Base-by-base conservation (phyloP, 2,329 filamentous ascomycete species). In the Fusarium sarcochroum region DNA sequence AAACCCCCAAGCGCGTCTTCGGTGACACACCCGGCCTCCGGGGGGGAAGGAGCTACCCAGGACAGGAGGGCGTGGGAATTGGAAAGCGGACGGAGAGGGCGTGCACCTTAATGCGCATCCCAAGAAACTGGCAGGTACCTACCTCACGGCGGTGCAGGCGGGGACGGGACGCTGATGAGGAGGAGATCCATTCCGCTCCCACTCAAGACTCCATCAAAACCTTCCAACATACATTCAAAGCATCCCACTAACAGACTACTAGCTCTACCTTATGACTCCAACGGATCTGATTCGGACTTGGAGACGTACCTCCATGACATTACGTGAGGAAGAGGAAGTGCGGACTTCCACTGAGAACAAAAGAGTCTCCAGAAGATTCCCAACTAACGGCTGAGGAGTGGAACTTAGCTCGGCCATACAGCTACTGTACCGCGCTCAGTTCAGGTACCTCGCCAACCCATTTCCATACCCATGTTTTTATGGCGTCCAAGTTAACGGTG, bases 21-120 rank as follows among this genome's bases (percentile, higher is more conserved):
- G 70, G 70, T 73, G 70, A 70, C 66, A 73, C 70, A 70, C 68
- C 70, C 70, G 70, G 70, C 54, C 65, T 62, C 68, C 68, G 63
- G 66, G 63, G 62, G 55, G 58, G 46, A 49, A 56, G 58, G 59
- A 72, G 70, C 68, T 73, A 70, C 68, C 66, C 55, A 62, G 45
- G 48, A 58, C 66, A 56, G 59, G 51, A 57, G 67, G 66, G 66
- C 49, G 66, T 68, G 66, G 15, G 30, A 55, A 42, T 51, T 34
- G 49, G 42, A 55, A 52, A 53, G 49, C 40, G 49, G 57, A 63
- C 56, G 57, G 37, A 21, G 53, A 70, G 66, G 66, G 66, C 20
- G 66, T 69, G 66, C 34, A 44, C 21, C 1, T 63, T 58, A 32
- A 40, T 56, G 41, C 56, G 42, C 55, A 54, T 68, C 65, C 49